phyloP scores from a whole-genome alignment of 1,284 basidiomycete genomes.

The Ganoderma sinense region DNA sequence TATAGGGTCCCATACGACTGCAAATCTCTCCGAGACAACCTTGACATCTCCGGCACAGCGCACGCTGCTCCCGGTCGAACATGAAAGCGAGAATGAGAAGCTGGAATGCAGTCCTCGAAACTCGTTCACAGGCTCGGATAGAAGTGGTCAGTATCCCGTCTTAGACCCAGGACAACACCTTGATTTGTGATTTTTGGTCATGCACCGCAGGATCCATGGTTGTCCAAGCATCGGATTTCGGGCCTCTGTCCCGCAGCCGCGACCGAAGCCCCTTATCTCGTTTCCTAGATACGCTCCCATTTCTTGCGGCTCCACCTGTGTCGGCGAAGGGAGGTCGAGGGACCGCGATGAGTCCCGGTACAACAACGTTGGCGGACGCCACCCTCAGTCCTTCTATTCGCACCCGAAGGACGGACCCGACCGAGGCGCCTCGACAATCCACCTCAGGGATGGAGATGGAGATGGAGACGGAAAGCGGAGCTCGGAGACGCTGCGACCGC shows the following conservation, averaged over 20 bases:
- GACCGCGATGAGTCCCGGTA: background rate
- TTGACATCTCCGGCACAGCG: background rate
- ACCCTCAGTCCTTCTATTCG: background rate
- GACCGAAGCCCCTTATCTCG: background rate
- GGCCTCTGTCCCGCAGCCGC: background rate
- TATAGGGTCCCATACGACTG: background rate
- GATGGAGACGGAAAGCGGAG: background rate
- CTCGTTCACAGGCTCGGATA: background rate
- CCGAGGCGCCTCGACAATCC: background rate
- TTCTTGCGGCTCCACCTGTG: background rate
- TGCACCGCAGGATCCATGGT: background rate
- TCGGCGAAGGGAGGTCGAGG: background rate
- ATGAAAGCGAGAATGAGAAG: background rate
- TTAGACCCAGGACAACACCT: background rate
- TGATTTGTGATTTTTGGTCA: background rate
- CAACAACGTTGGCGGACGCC: background rate
- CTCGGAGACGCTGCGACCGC: background rate
- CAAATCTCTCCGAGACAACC: background rate
- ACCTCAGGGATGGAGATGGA: background rate
- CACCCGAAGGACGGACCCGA: background rate
- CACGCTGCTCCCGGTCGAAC: background rate
- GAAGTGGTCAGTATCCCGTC: background rate
- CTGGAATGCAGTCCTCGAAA: background rate
- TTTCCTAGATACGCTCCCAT: background rate
- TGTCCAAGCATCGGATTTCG: background rate